phyloP scores from a whole-genome alignment of 208 protist genomes.

The Acanthamoeba royreba region DNA sequence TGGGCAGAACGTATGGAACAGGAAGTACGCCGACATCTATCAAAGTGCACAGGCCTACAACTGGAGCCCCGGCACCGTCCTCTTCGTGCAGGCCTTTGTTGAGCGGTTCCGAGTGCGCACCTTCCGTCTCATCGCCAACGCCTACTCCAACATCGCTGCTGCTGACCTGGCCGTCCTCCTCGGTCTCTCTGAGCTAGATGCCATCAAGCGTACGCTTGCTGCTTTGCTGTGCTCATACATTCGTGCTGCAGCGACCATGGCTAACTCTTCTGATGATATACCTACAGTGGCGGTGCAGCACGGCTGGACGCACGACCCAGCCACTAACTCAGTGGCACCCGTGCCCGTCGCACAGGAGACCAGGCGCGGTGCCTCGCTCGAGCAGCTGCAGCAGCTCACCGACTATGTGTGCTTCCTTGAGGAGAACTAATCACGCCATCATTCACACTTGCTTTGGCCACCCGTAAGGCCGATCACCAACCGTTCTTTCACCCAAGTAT shows the following conservation, averaged over 20 bases:
- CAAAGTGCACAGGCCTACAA: slow-evolving; percentile 20
- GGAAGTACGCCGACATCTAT: slow-evolving; percentile 35
- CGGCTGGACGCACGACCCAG: not conserved
- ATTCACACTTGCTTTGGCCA: not conserved
- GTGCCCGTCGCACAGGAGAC: not conserved
- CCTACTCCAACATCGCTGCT: slow-evolving; percentile 42
- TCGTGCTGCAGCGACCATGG: not conserved
- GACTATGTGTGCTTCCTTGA: slow-evolving; percentile 53
- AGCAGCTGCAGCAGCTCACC: slow-evolving; percentile 46
- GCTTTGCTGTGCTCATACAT: not conserved
- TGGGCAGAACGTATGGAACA: slow-evolving; percentile 29
- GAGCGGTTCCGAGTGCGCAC: slow-evolving; percentile 20
- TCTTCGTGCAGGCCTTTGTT: slow-evolving; percentile 10
- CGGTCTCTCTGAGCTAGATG: not conserved
- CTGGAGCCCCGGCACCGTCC: slow-evolving; percentile 33
- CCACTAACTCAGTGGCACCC: not conserved
- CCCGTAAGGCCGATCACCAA: not conserved
- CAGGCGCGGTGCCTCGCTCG: not conserved
- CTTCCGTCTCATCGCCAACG: not conserved
- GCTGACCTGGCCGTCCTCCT: not conserved
- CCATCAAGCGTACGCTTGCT: not conserved
- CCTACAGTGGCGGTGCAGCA: slow-evolving; percentile 37
- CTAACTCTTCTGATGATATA: not conserved
- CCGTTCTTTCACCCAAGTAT: not conserved
- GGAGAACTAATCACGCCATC: not conserved